Evolutionary conservation across 768 basidiomycete species (phyloP), one percentile per base, ranked within the genome.

Genomic region (Boletales sp.): DNA sequence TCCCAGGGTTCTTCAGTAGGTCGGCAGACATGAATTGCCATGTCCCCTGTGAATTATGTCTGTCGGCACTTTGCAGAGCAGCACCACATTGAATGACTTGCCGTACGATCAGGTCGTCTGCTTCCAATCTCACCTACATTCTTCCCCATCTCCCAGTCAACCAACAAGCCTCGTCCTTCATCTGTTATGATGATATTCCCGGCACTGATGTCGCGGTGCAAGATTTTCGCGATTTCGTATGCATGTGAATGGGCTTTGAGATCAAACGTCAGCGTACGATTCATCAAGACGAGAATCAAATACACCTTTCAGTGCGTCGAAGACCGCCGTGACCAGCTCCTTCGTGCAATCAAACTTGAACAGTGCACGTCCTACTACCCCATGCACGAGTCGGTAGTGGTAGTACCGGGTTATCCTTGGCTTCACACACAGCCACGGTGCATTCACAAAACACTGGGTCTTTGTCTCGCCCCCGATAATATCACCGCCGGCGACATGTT

Each of bases 101-200:
- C 40, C 14, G 31, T 24, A 21, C 11, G 40, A n/a, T 39, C 38
- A 7, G 32, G 17, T 21, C 10, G 14, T 12, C 34, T 12, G n/a
- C n/a, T 36, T 36, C 36, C 36, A 36, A 27, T 14, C n/a, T 17
- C 17, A 8, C 14, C 35, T 27, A 39, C 32, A 8, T 18, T 2
- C 14, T 45, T 45, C 13, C 34, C 43, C 34, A 45, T 35, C 14
- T 45, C 43, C 43, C 43, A 45, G 36, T 45, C 43, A 5, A 45
- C 24, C 12, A 45, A 35, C 12, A 35, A 15, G 11, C 43, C 43
- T 19, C 3, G 8, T 9, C 43, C 43, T 15, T 35, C 18, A 5
- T 24, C 32, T 8, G 21, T 45, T 8, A 45, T 8, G 3, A 45
- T 36, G 15, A 39, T 36, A 3, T 36, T 36, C n/a, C 36, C 36